These are phyloP conservation scores for Boletus sp. DNA, from an alignment of 1,284 basidiomycete species.

Conservation along the genomic window DNA sequence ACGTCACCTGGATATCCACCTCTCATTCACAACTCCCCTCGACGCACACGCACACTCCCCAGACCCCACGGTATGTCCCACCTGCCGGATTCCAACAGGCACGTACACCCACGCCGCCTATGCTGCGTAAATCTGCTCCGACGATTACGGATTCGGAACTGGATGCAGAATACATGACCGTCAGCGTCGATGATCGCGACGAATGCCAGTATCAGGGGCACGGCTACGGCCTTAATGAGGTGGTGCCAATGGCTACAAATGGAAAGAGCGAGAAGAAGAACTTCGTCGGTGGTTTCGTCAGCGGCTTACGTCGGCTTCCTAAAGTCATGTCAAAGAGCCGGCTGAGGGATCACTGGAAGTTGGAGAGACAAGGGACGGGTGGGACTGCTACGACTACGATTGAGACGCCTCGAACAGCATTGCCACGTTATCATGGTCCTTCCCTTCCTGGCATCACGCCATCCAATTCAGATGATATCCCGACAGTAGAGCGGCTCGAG, in stretches of 20 bases:
- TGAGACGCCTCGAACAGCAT: constrained; percentile 16
- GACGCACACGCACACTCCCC: constrained; percentile 35
- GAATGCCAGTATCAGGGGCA: constrained; percentile 28
- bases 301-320: constrained; percentile 35
- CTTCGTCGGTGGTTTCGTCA: constrained; percentile 38
- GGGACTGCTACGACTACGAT: constrained; percentile 1
- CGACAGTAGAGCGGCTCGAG: constrained; percentile 36
- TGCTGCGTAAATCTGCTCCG: constrained; percentile 35
- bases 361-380: constrained; percentile 26
- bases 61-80: constrained; percentile 33
- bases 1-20: constrained; percentile 38
- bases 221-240: constrained; percentile 31
- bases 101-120: constrained; percentile 34
- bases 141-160: constrained; percentile 40
- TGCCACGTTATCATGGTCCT: constrained; percentile 28
- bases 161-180: constrained; percentile 41
- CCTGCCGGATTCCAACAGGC: constrained; percentile 29
- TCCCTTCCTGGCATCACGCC: constrained; percentile 21
- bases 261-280: constrained; percentile 39
- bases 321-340: constrained; percentile 39
- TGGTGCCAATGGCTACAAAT: constrained; percentile 21
- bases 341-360: constrained; percentile 30
- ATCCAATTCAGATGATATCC: constrained; percentile 37
- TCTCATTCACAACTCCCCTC: constrained; percentile 36
- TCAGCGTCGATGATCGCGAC: constrained; percentile 35